Percentiles rank a stretch among this genome's conserved stretches.
These are phyloP conservation scores for Talaromyces pinophilus DNA, from an alignment of 2,329 filamentous ascomycete species.

Conservation along the genomic window DNA sequence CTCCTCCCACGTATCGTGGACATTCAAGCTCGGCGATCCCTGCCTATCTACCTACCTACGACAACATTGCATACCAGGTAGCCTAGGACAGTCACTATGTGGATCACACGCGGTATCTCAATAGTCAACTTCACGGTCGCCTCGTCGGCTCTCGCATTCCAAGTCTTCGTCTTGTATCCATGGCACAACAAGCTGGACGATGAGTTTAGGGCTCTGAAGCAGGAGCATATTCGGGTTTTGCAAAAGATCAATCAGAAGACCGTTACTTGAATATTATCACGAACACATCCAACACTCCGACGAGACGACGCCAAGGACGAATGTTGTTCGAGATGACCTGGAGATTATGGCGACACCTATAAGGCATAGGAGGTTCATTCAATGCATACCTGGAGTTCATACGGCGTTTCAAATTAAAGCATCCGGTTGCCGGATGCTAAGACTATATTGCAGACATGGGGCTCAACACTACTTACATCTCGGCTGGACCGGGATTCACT, in stretches of 20 bases:
- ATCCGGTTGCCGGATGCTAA: not conserved
- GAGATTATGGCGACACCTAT: not conserved
- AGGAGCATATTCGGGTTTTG: constrained; percentile 53
- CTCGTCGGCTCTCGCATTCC: constrained; percentile 65
- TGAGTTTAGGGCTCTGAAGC: constrained; percentile 61
- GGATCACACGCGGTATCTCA: constrained; percentile 56
- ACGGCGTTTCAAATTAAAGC: not conserved
- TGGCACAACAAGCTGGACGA: constrained; percentile 68
- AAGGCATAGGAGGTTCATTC: not conserved
- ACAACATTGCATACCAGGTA: not conserved
- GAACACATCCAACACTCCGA: not conserved
- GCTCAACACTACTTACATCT: not conserved
- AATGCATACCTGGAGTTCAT: not conserved
- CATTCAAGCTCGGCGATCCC: not conserved
- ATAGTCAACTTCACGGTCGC: constrained; percentile 68
- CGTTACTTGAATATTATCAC: not conserved
- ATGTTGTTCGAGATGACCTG: not conserved
- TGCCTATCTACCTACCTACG: not conserved
- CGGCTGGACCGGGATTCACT: not conserved
- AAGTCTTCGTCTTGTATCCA: constrained; percentile 69
- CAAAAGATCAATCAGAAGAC: constrained; percentile 3
- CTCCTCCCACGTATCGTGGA: not conserved
- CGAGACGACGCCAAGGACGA: not conserved
- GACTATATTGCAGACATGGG: not conserved
- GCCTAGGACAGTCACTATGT: constrained; percentile 33